Conservation (phyloP, 129 eudicot genomes). For the Flaveria trinervia region DNA sequence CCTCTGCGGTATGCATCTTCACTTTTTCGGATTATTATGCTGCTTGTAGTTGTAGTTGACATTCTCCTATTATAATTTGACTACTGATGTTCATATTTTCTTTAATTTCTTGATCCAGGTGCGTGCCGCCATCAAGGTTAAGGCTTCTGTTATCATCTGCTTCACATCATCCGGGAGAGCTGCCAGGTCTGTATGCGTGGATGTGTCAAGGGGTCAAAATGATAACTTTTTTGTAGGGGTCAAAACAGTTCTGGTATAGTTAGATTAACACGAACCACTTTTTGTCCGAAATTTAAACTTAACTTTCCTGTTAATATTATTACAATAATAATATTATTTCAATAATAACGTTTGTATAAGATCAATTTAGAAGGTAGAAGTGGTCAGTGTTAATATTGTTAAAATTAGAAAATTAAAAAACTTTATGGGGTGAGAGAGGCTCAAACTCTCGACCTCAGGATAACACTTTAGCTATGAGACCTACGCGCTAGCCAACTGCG, state of each 20-base stretch:
- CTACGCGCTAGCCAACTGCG: slow-evolving; percentile 99
- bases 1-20: slow-evolving; percentile 64
- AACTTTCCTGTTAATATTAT: background rate
- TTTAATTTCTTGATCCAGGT: slow-evolving; percentile 43
- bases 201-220: background rate
- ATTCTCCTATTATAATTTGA: slow-evolving; percentile 4
- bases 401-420: background rate
- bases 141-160: slow-evolving; percentile 83
- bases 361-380: background rate
- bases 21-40: background rate
- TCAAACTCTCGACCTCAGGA: slow-evolving; percentile 70
- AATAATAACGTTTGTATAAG: background rate
- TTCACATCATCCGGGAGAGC: slow-evolving; percentile 83
- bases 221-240: background rate
- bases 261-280: background rate
- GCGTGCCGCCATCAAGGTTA: slow-evolving; percentile 85
- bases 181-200: slow-evolving; percentile 53
- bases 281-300: background rate
- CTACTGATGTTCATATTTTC: background rate
- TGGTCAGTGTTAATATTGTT: background rate
- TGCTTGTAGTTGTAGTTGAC: slow-evolving; percentile 12
- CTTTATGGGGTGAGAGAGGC: slow-evolving; percentile 48
- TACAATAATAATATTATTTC: background rate
- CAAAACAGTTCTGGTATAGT: background rate
- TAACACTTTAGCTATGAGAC: slow-evolving; percentile 70